Percentiles rank a stretch among this genome's conserved stretches.
phyloP scores from a whole-genome alignment of 257 asterid genomes.

The Perilla frutescens region DNA sequence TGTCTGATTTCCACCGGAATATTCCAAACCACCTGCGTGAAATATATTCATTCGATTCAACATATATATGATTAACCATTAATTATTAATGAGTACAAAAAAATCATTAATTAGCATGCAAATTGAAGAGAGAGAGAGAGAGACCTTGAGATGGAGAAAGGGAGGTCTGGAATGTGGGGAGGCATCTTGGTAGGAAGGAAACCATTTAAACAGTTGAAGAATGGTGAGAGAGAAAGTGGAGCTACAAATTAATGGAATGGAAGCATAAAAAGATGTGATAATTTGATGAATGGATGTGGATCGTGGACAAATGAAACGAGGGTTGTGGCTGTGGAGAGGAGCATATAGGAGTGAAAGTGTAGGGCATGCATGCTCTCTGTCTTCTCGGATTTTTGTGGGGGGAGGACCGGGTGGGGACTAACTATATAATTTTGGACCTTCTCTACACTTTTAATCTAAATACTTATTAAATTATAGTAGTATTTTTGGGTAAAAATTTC shows the following conservation, averaged over 20 bases:
- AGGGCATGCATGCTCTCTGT: constrained; percentile 28
- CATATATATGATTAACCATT: no score
- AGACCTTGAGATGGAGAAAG: constrained; percentile 59
- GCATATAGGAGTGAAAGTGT: not conserved
- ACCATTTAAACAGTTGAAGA: constrained; percentile 52
- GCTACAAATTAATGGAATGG: not conserved
- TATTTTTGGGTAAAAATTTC: no score
- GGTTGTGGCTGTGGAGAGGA: constrained; percentile 16
- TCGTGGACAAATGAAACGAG: constrained; percentile 17
- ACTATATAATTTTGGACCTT: no score
- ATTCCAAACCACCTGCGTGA: constrained; percentile 73
- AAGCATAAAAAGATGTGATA: not conserved
- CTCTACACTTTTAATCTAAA: no score
- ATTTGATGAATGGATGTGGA: constrained; percentile 26
- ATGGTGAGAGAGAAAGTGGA: constrained; percentile 21
- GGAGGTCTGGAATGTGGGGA: constrained; percentile 54
- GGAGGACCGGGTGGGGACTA: not conserved
- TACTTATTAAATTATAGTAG: no score
- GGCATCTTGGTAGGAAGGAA: constrained; percentile 62
- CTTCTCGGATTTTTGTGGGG: constrained; percentile 16
- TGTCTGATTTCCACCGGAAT: constrained; percentile 55
- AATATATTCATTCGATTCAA: no score
- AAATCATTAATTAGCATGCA: no score
- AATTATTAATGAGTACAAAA: no score
- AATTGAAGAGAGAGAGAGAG: not conserved